These are phyloP conservation scores for Beauveria australis DNA, from an alignment of 2,329 filamentous ascomycete genomes.

Conservation along the genomic window DNA sequence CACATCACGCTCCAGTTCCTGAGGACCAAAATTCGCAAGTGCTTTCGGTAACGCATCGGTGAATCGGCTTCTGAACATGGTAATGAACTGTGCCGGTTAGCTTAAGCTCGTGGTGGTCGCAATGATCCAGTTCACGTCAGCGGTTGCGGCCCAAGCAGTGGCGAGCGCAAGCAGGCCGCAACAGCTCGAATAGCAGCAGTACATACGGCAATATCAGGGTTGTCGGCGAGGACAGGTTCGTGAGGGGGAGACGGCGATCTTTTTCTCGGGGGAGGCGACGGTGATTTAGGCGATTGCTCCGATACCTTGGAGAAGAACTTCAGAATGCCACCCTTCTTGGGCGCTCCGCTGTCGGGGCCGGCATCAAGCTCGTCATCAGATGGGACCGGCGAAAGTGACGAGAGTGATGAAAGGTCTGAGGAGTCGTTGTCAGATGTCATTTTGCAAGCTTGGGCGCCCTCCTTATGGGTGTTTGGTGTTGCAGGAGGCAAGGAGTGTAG, in stretches of 20 bases:
- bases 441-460: conserved; percentile 24
- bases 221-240: conserved; percentile 83
- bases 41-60: conserved; percentile 82
- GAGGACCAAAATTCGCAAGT: conserved; percentile 81
- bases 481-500: conserved; percentile 20
- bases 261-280: conserved; percentile 63
- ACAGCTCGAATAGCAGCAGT: conserved; percentile 3
- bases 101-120: conserved; percentile 13
- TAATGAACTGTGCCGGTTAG: conserved; percentile 67
- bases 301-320: conserved; percentile 59
- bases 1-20: conserved; percentile 87
- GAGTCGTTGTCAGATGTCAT: conserved; percentile 55
- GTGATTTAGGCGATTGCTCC: conserved; percentile 44
- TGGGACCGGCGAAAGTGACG: conserved; percentile 37
- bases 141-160: not conserved
- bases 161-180: not conserved
- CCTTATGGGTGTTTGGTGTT: conserved; percentile 23
- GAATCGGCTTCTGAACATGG: conserved; percentile 96
- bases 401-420: conserved; percentile 54
- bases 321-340: conserved; percentile 52
- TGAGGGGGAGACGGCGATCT: conserved; percentile 82
- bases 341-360: conserved; percentile 21
- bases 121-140: conserved; percentile 30
- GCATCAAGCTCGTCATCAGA: conserved; percentile 44
- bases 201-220: conserved; percentile 86